phyloP scores from a whole-genome alignment of 2,329 filamentous ascomycete species.

The Colletotrichum salicis region DNA sequence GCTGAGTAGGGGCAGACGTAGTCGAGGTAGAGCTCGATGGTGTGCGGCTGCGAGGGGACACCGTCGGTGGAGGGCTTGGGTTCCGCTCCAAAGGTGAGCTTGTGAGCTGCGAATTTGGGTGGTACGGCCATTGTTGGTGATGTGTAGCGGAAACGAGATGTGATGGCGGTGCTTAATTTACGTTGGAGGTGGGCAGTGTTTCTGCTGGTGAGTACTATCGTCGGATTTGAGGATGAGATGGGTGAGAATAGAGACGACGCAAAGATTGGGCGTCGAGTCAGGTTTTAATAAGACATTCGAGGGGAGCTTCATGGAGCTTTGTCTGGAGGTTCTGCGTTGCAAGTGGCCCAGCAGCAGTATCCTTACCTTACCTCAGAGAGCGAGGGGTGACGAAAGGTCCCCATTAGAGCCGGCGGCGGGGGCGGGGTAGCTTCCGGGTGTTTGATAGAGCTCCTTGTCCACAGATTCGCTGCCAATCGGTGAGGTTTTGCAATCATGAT shows the following conservation, averaged over 20 bases:
- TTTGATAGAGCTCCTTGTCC: not conserved
- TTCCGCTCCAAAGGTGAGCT: conserved; percentile 61
- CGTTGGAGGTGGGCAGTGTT: not conserved
- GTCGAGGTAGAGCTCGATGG: conserved; percentile 79
- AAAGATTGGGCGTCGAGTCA: conserved; percentile 14
- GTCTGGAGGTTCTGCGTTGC: not conserved
- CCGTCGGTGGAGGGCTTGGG: conserved; percentile 45
- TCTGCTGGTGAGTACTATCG: not conserved
- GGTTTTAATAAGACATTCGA: conserved; percentile 25
- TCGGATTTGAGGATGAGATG: not conserved
- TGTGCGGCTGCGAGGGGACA: conserved; percentile 62
- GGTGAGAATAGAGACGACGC: not conserved
- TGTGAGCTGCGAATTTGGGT: conserved; percentile 80
- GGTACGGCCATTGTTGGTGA: conserved; percentile 73
- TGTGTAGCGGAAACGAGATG: conserved; percentile 2
- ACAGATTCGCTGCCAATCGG: not conserved
- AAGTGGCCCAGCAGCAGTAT: not conserved
- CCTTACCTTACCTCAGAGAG: no score
- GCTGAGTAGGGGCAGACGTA: conserved; percentile 85
- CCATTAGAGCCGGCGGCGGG: conserved; percentile 27
- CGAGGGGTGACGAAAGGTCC: conserved; percentile 11
- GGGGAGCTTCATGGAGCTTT: conserved; percentile 32
- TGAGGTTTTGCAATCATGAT: conserved; percentile 26
- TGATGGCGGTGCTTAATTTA: not conserved
- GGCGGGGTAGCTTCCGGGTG: conserved; percentile 21